Evolutionary conservation across 1,139 yeast species (phyloP), one percentile per base, ranked within the genome.

Genomic region (Pichia sp.): DNA sequence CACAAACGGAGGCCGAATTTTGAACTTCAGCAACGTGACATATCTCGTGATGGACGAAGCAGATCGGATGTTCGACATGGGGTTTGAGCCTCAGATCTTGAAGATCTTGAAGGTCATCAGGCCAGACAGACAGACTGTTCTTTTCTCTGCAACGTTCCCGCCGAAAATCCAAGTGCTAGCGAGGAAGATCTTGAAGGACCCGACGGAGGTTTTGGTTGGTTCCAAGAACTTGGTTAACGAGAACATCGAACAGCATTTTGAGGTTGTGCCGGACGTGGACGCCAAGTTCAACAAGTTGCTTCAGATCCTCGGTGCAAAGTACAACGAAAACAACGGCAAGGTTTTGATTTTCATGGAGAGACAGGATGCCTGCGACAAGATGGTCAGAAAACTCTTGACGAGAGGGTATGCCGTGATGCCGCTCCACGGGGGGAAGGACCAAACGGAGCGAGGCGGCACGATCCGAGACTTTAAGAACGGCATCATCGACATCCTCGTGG

Each of bases 101-200:
- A 89, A 90, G 64, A 86, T 95, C 33, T 76, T 91, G 64, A 76
- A 81, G 34, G 87, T 87, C 48, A 79, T 90, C 1, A 76, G 98
- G 52, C 95, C 96, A 0, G 97, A 92, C 66, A 75, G 87, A 54
- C 99, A 93, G 67, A 88, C 95, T n/a, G 95, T 92, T 6, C 70
- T 95, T 41, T 93, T 93, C 67, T 89, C 97, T 10, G 99, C 99
- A 0, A 95, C 99, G 0, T 91, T 93, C 62, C 97, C 98, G 0
- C 75, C 77, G 20, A 86, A 86, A 60, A 80, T 93, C 79, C 96
- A 89, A 64, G 71, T 73, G 2, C 75, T 92, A 59, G 98, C 97
- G 0, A 75, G 79, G 50, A 81, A 80, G 59, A 78, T 84, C 1
- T 70, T 92, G 43, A 58, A 67, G 1, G 73, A 79, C 57, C 95